Evolutionary conservation across 208 protist species (phyloP).

Genomic region (Leptomonas pyrrhocoris): DNA sequence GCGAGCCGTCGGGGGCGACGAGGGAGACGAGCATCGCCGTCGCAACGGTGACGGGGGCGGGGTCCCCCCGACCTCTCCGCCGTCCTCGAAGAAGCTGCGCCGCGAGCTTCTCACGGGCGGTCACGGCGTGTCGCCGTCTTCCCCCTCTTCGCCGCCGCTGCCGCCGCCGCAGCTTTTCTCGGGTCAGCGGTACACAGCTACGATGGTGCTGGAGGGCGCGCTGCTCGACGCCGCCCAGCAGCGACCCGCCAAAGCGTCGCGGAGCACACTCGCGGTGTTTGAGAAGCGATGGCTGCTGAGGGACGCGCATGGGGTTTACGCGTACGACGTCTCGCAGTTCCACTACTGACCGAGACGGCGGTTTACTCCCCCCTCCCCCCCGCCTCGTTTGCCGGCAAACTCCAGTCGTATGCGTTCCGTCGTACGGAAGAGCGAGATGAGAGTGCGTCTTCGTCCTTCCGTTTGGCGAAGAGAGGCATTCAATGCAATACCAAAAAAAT

Average conservation of each 20-base stretch:
- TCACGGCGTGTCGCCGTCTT: neutral
- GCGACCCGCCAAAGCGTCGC: neutral
- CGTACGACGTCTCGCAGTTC: constrained; percentile 23
- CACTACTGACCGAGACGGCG: constrained; percentile 22
- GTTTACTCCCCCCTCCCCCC: too few relatives aligned
- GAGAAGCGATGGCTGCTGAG: constrained; percentile 27
- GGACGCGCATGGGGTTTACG: constrained; percentile 22
- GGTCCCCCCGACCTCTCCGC: neutral
- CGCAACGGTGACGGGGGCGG: too few relatives aligned
- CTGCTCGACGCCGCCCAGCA: constrained; percentile 15
- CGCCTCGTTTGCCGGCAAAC: too few relatives aligned
- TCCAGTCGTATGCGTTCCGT: too few relatives aligned
- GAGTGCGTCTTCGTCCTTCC: too few relatives aligned
- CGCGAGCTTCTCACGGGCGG: neutral
- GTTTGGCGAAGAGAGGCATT: too few relatives aligned
- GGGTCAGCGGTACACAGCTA: constrained; percentile 16
- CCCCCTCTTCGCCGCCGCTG: neutral
- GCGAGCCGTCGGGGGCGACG: neutral
- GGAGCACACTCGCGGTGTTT: constrained; percentile 8
- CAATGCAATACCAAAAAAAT: neutral
- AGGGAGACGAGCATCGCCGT: constrained; percentile 1
- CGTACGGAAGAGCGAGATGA: too few relatives aligned
- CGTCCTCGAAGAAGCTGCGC: neutral
- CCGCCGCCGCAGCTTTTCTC: neutral
- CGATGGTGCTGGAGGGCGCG: constrained; percentile 19